These are phyloP conservation scores for Oryza meridionalis DNA, from an alignment of 176 grass and related monocot genomes.

Conservation along the genomic window DNA sequence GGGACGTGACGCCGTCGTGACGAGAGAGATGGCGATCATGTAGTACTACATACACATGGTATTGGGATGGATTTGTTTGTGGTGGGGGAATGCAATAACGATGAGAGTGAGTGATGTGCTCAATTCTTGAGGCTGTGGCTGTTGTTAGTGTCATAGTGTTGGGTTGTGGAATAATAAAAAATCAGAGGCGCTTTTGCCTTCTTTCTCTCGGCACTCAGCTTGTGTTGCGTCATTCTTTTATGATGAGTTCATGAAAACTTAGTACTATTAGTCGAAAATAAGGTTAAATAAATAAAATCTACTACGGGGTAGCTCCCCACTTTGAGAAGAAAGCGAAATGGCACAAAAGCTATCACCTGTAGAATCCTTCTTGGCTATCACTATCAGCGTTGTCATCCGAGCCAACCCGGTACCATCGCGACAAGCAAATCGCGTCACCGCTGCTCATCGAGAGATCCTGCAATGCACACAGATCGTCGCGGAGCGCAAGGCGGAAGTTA, in stretches of 20 bases:
- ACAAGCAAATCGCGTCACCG: no score
- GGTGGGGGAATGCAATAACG: not conserved
- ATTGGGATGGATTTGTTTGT: not conserved
- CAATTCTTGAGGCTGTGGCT: conserved; percentile 12
- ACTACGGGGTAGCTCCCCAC: no score
- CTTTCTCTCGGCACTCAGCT: not conserved
- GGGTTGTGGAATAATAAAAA: conserved; percentile 39
- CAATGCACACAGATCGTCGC: no score
- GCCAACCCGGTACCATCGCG: no score
- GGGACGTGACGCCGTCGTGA: not conserved
- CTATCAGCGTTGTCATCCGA: no score
- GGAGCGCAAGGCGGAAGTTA: no score
- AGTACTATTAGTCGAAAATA: no score
- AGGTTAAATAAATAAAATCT: no score
- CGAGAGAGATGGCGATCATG: not conserved
- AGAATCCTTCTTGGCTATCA: no score
- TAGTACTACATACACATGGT: not conserved
- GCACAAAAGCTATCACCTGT: no score
- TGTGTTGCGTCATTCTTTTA: not conserved
- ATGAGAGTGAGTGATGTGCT: not conserved
- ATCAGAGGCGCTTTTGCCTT: not conserved
- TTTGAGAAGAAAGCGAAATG: no score
- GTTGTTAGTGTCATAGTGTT: not conserved
- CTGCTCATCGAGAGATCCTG: no score
- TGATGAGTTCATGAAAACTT: not conserved